Conservation (phyloP, 139 green algal genomes). For the Micractinium conductrix region DNA sequence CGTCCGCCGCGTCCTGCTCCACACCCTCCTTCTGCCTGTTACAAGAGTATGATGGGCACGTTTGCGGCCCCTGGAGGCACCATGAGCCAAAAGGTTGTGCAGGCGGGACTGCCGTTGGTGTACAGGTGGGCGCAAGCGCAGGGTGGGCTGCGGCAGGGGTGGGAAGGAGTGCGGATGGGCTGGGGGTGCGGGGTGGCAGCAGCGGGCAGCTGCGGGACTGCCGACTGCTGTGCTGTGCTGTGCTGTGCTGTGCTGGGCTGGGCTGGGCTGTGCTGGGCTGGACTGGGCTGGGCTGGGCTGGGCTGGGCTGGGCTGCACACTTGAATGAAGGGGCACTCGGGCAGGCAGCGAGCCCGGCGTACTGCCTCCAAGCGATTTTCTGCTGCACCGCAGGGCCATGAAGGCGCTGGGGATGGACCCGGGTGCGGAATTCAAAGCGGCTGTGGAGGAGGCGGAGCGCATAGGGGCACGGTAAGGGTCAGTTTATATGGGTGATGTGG, state of each 20-base stretch:
- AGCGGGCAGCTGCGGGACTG: too few species aligned
- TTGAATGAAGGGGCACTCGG: too few species aligned
- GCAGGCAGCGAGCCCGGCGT: too few species aligned
- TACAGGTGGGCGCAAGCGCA: not conserved
- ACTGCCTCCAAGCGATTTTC: too few species aligned
- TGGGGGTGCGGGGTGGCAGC: too few species aligned
- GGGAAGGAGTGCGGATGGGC: not conserved
- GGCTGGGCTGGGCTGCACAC: too few species aligned
- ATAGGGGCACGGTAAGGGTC: slow-evolving; percentile 2
- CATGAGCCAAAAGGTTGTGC: slow-evolving; percentile 33
- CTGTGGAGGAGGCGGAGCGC: slow-evolving; percentile 55
- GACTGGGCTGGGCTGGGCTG: too few species aligned
- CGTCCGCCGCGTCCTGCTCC: not conserved
- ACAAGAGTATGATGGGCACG: slow-evolving; percentile 26
- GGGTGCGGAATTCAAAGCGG: slow-evolving; percentile 63
- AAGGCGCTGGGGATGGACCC: slow-evolving; percentile 49
- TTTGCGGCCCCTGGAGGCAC: not conserved
- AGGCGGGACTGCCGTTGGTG: slow-evolving; percentile 17
- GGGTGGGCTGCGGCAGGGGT: not conserved
- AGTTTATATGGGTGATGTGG: too few species aligned
- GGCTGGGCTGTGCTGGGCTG: too few species aligned
- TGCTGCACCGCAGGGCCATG: slow-evolving; percentile 36
- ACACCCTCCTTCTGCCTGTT: too few species aligned
- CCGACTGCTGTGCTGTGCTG: too few species aligned
- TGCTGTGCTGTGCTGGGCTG: too few species aligned